Base-by-base conservation (phyloP, 2,329 filamentous ascomycete species). In the Aspergillus sp. region DNA sequence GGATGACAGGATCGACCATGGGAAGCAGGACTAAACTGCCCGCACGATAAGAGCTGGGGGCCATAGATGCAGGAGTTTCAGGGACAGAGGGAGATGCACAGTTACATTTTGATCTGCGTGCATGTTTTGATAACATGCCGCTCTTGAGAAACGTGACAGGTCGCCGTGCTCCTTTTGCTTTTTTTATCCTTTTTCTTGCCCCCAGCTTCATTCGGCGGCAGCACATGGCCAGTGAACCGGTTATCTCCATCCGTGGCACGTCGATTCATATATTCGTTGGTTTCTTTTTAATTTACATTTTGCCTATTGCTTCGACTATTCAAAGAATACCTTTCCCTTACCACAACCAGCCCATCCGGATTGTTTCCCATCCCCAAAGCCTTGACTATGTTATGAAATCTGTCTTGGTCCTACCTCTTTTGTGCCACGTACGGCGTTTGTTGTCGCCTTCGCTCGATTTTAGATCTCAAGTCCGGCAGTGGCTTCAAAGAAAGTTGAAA, bases 251-350 rank as follows among this genome's bases (percentile, higher is more conserved):
- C 50, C 51, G 51, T 53, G 62, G 55, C 58, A 58, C 44, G 55
- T 56, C 55, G 58, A 65, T 63, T 56, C 50, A 47, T 64, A 58
- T 64, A 53, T 58, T 60, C 55, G 59, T 64, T 60, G 57, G 53
- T 54, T 59, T 62, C 57, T 61, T 59, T 30, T 61, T 58, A 59
- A 57, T 58, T 60, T 58, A 55, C 51, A 57, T 62, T 62, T 64
- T 66, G 64, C 58, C 64, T 67, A 66, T 65, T 62, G 58, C 52
- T 59, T 64, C 60, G 59, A 63, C 54, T 65, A 58, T 65, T 56
- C 62, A 66, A 67, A 66, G 64, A 66, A 65, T 65, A 66, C 63
- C 64, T 66, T 65, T 66, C 59, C 55, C 61, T 62, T 62, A 49
- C 59, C 62, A 57, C 57, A 58, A 30, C 43, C 55, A 48, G 59